phyloP scores from a whole-genome alignment of 768 basidiomycete genomes.

The Holtermannia corniformis region DNA sequence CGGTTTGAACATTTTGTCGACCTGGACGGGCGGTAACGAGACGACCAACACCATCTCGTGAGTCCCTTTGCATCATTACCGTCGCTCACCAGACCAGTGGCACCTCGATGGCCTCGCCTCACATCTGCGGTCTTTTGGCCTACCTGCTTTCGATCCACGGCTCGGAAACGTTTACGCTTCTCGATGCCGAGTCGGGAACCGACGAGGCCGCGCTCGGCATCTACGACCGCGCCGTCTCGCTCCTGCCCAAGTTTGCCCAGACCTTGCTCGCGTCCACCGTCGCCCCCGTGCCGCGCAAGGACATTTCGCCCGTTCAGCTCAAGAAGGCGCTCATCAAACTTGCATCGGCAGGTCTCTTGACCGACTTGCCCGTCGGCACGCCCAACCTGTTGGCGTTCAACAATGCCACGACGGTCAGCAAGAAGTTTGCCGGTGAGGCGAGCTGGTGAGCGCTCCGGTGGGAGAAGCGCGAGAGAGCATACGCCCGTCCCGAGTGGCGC shows the following conservation, averaged over 20 bases:
- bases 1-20: conserved; percentile 80
- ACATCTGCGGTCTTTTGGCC: conserved; percentile 68
- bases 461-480: no score
- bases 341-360: conserved; percentile 50
- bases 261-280: conserved; percentile 46
- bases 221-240: conserved; percentile 42
- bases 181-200: conserved; percentile 5
- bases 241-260: conserved; percentile 50
- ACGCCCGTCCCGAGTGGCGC: no score
- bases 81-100: conserved; percentile 19
- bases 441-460: no score
- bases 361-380: conserved; percentile 42
- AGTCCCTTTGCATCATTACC: background rate
- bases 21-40: conserved; percentile 57
- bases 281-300: conserved; percentile 26
- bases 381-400: conserved; percentile 42
- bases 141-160: conserved; percentile 88
- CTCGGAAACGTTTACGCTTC: conserved; percentile 42
- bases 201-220: conserved; percentile 11
- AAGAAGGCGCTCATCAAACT: conserved; percentile 65
- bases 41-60: conserved; percentile 66
- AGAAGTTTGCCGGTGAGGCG: background rate
- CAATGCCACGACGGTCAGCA: conserved; percentile 34
- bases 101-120: conserved; percentile 76
- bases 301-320: conserved; percentile 59